phyloP scores from a whole-genome alignment of 306 rosid species.

The Trifolium repens region DNA sequence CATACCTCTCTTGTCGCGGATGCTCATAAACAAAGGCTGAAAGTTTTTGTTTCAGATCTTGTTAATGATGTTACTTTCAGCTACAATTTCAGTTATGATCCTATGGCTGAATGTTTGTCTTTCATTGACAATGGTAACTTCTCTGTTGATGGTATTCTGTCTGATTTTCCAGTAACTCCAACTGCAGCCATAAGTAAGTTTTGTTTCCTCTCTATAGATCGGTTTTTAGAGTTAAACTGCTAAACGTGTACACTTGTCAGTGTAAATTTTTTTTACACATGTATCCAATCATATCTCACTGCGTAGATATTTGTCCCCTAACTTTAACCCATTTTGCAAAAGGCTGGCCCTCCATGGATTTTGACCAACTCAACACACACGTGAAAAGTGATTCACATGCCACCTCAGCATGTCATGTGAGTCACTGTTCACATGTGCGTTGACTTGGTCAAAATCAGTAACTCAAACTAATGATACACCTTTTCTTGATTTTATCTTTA shows the following conservation, averaged over 20 bases:
- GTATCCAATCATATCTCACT: background rate
- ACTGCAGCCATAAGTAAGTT: conserved; percentile 74
- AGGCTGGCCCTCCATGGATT: too few relatives aligned
- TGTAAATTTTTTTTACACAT: background rate
- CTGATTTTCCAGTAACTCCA: conserved; percentile 83
- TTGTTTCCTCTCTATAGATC: conserved; percentile 30
- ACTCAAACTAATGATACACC: too few relatives aligned
- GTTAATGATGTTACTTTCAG: conserved; percentile 61
- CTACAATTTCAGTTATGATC: conserved; percentile 83
- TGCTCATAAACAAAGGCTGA: conserved; percentile 76
- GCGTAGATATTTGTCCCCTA: too few relatives aligned
- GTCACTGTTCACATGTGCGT: too few relatives aligned
- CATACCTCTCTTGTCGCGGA: conserved; percentile 72
- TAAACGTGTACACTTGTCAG: background rate
- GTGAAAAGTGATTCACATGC: too few relatives aligned
- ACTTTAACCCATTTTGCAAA: too few relatives aligned
- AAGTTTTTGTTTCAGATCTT: conserved; percentile 71
- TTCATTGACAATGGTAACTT: conserved; percentile 63
- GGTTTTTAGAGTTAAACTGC: background rate
- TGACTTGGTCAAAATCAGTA: too few relatives aligned
- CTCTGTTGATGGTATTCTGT: conserved; percentile 79
- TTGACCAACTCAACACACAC: too few relatives aligned
- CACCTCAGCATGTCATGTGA: too few relatives aligned
- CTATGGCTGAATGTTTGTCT: conserved; percentile 66
- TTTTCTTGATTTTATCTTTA: background rate